phyloP scores from a whole-genome alignment of 495 filamentous ascomycete species.

The Penicillium diatomitis region DNA sequence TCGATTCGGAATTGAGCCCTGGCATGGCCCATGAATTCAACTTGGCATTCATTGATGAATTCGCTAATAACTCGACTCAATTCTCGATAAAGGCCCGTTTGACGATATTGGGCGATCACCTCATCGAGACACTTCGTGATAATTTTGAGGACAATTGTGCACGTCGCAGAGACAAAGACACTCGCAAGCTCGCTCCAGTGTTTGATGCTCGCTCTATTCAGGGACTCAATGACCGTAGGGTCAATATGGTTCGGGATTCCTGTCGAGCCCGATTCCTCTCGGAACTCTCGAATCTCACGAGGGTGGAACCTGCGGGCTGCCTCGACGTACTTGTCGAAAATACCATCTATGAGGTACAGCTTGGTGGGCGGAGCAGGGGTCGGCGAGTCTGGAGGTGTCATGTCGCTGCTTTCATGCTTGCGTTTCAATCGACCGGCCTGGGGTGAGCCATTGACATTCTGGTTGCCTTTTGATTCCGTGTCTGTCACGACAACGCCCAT shows the following conservation, averaged over 20 bases:
- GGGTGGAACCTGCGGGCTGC: constrained; percentile 20
- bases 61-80: constrained; percentile 17
- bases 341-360: constrained; percentile 4
- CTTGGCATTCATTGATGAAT: constrained; percentile 17
- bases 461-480: background rate
- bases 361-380: background rate
- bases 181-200: constrained; percentile 30
- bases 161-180: constrained; percentile 20
- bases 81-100: constrained; percentile 28
- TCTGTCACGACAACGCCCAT: background rate
- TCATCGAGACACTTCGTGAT: constrained; percentile 21
- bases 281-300: constrained; percentile 23
- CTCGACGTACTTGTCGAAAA: constrained; percentile 10
- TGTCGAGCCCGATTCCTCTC: constrained; percentile 27
- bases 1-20: constrained; percentile 22
- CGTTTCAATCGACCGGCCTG: constrained; percentile 8
- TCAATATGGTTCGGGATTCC: constrained; percentile 33
- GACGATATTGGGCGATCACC: constrained; percentile 27
- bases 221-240: constrained; percentile 31
- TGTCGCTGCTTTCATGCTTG: constrained; percentile 4
- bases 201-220: constrained; percentile 28
- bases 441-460: too few relatives aligned
- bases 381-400: background rate
- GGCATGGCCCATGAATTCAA: constrained; percentile 14
- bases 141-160: constrained; percentile 20